Conservation (phyloP, 2,329 filamentous ascomycete genomes). For the Ceratocystis variospora region DNA sequence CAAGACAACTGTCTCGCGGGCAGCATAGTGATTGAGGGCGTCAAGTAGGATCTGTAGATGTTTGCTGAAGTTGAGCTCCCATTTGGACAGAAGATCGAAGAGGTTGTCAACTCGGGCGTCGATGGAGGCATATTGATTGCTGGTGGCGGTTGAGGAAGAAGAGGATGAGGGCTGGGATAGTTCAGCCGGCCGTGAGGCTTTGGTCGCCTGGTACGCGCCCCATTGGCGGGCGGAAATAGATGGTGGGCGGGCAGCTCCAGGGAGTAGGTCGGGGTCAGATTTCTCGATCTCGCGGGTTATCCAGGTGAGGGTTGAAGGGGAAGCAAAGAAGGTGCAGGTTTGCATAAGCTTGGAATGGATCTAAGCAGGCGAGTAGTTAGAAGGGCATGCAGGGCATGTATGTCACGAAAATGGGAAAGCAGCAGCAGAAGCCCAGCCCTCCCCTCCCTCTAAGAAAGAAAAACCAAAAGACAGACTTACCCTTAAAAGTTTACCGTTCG, state of each 20-base stretch:
- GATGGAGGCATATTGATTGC: slow-evolving; percentile 28
- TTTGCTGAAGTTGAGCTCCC: slow-evolving; percentile 82
- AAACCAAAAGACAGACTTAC: slow-evolving; percentile 36
- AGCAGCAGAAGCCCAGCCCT: not conserved
- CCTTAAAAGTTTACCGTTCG: slow-evolving; percentile 83
- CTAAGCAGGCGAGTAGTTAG: slow-evolving; percentile 32
- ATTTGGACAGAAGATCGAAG: slow-evolving; percentile 76
- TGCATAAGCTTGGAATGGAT: slow-evolving; percentile 96
- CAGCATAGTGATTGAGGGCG: slow-evolving; percentile 90
- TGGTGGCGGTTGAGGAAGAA: slow-evolving; percentile 25
- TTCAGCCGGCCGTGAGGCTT: slow-evolving; percentile 30
- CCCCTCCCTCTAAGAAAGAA: no score
- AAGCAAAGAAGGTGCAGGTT: slow-evolving; percentile 86
- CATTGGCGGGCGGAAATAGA: slow-evolving; percentile 50
- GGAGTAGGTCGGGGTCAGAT: slow-evolving; percentile 60
- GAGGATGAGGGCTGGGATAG: slow-evolving; percentile 26
- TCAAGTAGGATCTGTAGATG: slow-evolving; percentile 91
- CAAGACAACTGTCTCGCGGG: slow-evolving; percentile 90
- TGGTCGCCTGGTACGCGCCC: slow-evolving; percentile 41
- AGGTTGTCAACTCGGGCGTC: slow-evolving; percentile 55
- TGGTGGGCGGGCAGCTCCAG: slow-evolving; percentile 39
- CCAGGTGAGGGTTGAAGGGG: slow-evolving; percentile 59
- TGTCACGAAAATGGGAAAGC: not conserved
- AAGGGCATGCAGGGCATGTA: not conserved
- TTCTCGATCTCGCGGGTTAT: slow-evolving; percentile 73